Conservation (phyloP, 2,329 filamentous ascomycete genomes). For the Tolypocladium pustulatum region DNA sequence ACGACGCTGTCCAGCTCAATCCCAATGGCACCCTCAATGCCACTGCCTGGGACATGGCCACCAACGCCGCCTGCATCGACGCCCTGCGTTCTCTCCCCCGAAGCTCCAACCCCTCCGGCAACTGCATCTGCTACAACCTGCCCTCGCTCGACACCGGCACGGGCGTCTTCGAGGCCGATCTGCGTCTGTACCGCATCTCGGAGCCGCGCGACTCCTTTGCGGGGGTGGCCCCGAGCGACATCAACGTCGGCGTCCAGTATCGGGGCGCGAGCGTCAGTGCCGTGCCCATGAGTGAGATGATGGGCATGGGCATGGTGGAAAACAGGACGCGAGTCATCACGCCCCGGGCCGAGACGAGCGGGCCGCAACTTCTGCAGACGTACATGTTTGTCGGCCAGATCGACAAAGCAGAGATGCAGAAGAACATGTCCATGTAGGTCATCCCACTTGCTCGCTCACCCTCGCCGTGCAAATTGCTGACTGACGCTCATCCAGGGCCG, state of each 20-base stretch:
- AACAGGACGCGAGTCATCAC: constrained; percentile 5
- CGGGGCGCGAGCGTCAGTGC: constrained; percentile 33
- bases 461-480: not conserved
- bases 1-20: constrained; percentile 22
- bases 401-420: constrained; percentile 42
- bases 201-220: constrained; percentile 43
- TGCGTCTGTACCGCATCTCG: constrained; percentile 63
- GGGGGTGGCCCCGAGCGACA: constrained; percentile 38
- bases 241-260: constrained; percentile 45
- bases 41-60: constrained; percentile 45
- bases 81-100: constrained; percentile 44
- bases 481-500: constrained; percentile 27
- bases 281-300: constrained; percentile 13
- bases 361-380: constrained; percentile 42
- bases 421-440: constrained; percentile 52
- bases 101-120: constrained; percentile 63
- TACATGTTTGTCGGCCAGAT: constrained; percentile 63
- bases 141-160: constrained; percentile 56
- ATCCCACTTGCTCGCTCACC: not conserved
- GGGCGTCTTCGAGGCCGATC: constrained; percentile 66
- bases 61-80: constrained; percentile 46
- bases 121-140: constrained; percentile 76
- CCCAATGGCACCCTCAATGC: constrained; percentile 38
- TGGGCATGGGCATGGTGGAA: constrained; percentile 13
- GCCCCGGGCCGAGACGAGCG: constrained; percentile 1